Conservation (phyloP, 768 basidiomycete species). For the Tricholomella constricta region DNA sequence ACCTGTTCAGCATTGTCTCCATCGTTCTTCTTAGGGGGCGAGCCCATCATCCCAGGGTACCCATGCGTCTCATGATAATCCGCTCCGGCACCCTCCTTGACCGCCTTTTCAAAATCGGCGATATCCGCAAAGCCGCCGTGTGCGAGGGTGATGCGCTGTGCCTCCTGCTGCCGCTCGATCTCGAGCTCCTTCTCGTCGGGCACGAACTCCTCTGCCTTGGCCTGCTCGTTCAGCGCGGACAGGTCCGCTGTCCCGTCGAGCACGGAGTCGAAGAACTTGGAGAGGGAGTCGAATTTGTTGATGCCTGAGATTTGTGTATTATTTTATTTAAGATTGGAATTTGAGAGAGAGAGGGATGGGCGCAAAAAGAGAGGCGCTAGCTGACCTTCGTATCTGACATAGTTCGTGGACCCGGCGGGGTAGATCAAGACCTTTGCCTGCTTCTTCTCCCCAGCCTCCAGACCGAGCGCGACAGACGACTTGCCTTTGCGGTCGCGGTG, state of each 20-base stretch:
- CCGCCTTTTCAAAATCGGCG: conserved; percentile 54
- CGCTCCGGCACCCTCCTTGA: conserved; percentile 41
- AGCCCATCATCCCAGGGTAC: conserved; percentile 44
- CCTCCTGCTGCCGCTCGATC: conserved; percentile 52
- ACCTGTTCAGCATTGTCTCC: conserved; percentile 5
- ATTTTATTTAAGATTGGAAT: not conserved
- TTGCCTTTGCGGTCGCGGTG: conserved; percentile 68
- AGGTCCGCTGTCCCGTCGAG: conserved; percentile 69
- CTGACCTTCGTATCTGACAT: conserved; percentile 69
- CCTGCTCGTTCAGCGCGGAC: conserved; percentile 39
- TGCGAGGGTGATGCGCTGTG: conserved; percentile 50
- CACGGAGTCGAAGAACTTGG: conserved; percentile 71
- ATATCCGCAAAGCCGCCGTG: conserved; percentile 53
- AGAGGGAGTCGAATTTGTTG: conserved; percentile 73
- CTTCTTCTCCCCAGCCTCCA: conserved; percentile 54
- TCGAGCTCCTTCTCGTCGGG: conserved; percentile 45
- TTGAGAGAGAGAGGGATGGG: not conserved
- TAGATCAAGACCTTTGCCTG: conserved; percentile 74
- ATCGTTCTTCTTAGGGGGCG: conserved; percentile 35
- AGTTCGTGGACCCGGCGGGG: conserved; percentile 55
- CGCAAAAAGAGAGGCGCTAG: too few relatives aligned
- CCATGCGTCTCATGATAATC: conserved; percentile 48
- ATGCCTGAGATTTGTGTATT: conserved; percentile 50
- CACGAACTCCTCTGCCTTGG: conserved; percentile 42
- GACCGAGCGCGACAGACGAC: conserved; percentile 58